Evolutionary conservation across 1,139 yeast genomes (phyloP).

Genomic region (Lizanozyma gosingica): DNA sequence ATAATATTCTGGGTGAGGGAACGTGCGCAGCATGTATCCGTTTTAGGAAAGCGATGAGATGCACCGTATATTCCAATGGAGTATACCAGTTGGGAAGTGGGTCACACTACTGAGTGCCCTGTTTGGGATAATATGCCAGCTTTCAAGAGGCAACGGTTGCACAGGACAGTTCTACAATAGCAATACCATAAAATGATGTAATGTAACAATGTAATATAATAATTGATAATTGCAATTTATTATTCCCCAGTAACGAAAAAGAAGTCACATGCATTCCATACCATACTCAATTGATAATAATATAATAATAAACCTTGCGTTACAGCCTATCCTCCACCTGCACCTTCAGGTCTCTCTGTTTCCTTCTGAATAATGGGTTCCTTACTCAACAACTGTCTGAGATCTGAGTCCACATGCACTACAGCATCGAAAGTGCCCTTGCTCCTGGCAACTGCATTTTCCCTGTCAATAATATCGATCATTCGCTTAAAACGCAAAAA

Average conservation of each 20-base stretch:
- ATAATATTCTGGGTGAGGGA: too few relatives aligned
- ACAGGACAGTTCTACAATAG: too few relatives aligned
- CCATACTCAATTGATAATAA: not conserved
- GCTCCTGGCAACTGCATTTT: slow-evolving; percentile 22
- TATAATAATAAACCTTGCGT: not conserved
- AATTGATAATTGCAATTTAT: too few relatives aligned
- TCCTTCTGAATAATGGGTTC: slow-evolving; percentile 62
- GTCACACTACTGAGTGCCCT: too few relatives aligned
- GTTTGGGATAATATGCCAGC: too few relatives aligned
- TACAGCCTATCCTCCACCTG: slow-evolving; percentile 29
- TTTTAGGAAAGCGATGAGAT: too few relatives aligned
- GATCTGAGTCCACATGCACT: slow-evolving; percentile 40
- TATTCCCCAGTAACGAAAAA: slow-evolving; percentile 2
- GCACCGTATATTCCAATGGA: too few relatives aligned
- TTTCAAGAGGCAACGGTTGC: too few relatives aligned
- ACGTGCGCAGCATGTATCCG: too few relatives aligned
- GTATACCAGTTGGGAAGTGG: too few relatives aligned
- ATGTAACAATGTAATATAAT: too few relatives aligned
- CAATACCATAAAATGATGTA: too few relatives aligned
- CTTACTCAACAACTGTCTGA: slow-evolving; percentile 51
- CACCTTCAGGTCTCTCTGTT: slow-evolving; percentile 40
- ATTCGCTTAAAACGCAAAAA: slow-evolving; percentile 74
- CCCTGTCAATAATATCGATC: slow-evolving; percentile 67
- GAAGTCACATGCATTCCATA: not conserved
- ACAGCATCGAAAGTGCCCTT: slow-evolving; percentile 3